Base-by-base conservation (phyloP, 495 filamentous ascomycete genomes). In the Paragyromitra xinjiangensis region DNA sequence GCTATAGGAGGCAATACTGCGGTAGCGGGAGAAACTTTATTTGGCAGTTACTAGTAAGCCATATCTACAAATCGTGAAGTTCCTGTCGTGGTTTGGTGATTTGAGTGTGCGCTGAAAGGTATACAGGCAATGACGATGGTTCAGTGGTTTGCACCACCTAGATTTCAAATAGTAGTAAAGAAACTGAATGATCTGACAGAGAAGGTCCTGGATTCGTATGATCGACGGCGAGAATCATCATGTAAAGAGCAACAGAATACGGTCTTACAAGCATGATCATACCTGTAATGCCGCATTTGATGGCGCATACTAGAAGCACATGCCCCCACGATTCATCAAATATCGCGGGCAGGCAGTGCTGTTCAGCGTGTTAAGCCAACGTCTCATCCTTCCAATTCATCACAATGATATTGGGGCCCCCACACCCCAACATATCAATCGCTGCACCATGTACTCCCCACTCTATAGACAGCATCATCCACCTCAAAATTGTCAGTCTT, bases 271-370 rank as follows among this genome's bases (percentile, higher is more conserved):
- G 55, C 14, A 34, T 37, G 14, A 61, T n/a, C 5, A 16, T 11
- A 61, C 5, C 6, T 16, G 14, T 3, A 39, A 8, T 61, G 8
- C n/a, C 29, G 6, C n/a, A 16, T 37, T 61, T 7, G 29, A 61
- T 61, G 26, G 14, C 7, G 56, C 56, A 37, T 37, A 61, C 26
- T 61, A 61, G 56, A 61, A 16, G 29, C 56, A 61, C 56, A 61
- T 11, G 26, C 56, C 56, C 56, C 56, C 56, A 61, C 56, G 29
- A 3, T 6, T 9, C 56, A 39, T 7, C 1, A 37, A 37, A 37
- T 4, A 39, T n/a, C 11, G 26, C 29, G 3, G 56, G 14, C 4
- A 61, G 5, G 14, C 2, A 37, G 14, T 14, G 16, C 11, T 3
- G 7, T 39, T 19, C 14, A 39, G 6, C 29, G 29, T 61, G 16